Evolutionary conservation across 2,329 filamentous ascomycete genomes (phyloP), one percentile per base, ranked within the genome.

Genomic region (Colletotrichum lindemuthianum): DNA sequence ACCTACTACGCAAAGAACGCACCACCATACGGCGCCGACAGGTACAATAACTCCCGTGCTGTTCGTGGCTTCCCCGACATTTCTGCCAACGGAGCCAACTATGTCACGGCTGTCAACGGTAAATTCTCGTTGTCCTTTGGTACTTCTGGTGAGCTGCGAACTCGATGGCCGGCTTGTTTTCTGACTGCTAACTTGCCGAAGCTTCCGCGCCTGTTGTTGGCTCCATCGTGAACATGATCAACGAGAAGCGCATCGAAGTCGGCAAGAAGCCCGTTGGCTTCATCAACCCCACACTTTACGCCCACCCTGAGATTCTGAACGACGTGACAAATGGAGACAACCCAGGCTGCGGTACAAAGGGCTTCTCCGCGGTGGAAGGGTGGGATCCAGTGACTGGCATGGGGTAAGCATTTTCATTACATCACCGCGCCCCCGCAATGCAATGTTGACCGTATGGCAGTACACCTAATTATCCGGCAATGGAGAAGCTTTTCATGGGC

Each of bases 41-140:
- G 77, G 51, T 85, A 81, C 76, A 82, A 84, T 71, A 80, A 80
- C 67, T 63, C 63, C 33, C 58, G 51, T n/a, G 77, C 75, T 5
- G 75, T 78, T 55, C 77, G 82, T 33, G 83, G 79, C 1, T 83
- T 78, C 67, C 84, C 83, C 1, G 83, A 86, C 59, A 74, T 83
- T n/a, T 70, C 75, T 2, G 79, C 78, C 33, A 79, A 81, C 32
- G 81, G 80, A 3, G 79, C 78, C 6, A 79, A 78, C 50, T 81
- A 77, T 64, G 75, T 79, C 49, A 72, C 83, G 7, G 79, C 80
- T 1, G 71, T 81, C 37, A 72, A 82, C 51, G 81, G 81, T 16
- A 69, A 71, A 6, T 81, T 81, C 59, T 68, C 70, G 0, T 73
- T 81, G 34, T 77, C 81, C 0, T 84, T 77, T 53, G 85, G 84